Conservation (phyloP, 495 filamentous ascomycete genomes). For the Penicillium odoratum region DNA sequence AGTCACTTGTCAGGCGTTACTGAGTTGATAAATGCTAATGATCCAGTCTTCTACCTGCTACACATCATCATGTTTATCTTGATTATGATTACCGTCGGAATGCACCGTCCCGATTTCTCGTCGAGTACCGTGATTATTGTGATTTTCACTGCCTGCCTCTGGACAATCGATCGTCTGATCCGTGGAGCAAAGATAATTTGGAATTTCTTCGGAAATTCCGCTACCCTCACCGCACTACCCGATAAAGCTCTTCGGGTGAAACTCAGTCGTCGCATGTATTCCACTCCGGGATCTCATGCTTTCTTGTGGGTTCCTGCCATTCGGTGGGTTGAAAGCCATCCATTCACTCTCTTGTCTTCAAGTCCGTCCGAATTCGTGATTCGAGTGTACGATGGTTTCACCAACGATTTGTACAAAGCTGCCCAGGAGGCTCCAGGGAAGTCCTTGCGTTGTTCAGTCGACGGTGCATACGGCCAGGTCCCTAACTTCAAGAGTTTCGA, state of each 20-base stretch:
- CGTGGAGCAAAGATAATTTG: constrained; percentile 46
- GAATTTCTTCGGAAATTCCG: constrained; percentile 53
- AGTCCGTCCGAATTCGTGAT: constrained; percentile 54
- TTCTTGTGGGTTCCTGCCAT: constrained; percentile 61
- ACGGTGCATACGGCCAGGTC: constrained; percentile 60
- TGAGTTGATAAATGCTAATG: not conserved
- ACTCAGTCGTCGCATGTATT: constrained; percentile 43
- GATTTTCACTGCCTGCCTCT: constrained; percentile 47
- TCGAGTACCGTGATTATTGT: constrained; percentile 44
- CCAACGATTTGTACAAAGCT: constrained; percentile 50
- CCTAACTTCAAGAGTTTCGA: constrained; percentile 58
- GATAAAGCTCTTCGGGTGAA: constrained; percentile 56
- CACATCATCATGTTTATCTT: constrained; percentile 54
- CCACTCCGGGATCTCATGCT: constrained; percentile 55
- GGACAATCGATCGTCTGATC: constrained; percentile 54
- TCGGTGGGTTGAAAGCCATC: constrained; percentile 57
- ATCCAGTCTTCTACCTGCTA: constrained; percentile 51
- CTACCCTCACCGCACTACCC: constrained; percentile 53
- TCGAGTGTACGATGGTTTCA: constrained; percentile 58
- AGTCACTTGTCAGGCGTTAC: not conserved
- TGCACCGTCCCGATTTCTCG: constrained; percentile 53
- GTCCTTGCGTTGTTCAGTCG: constrained; percentile 48
- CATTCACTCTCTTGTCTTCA: constrained; percentile 57
- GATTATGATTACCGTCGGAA: constrained; percentile 49
- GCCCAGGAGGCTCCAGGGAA: constrained; percentile 48